These are phyloP conservation scores for Orbilia brochopaga DNA, from an alignment of 2,329 filamentous ascomycete species.

Conservation along the genomic window DNA sequence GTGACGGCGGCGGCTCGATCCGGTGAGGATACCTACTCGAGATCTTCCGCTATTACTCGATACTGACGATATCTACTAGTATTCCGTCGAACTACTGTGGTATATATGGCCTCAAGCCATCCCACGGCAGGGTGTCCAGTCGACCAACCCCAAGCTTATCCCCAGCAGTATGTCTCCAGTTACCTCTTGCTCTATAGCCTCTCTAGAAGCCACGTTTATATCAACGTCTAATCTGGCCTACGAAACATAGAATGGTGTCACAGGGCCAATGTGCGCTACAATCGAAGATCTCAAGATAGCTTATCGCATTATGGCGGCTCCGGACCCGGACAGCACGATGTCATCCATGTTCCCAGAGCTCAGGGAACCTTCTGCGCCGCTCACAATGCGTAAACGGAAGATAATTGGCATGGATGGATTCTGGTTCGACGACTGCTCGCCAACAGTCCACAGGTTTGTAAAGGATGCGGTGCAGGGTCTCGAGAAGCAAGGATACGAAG, in stretches of 20 bases:
- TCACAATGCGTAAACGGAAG: conserved; percentile 60
- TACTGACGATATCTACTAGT: background rate
- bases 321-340: conserved; percentile 68
- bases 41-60: background rate
- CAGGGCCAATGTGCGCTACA: conserved; percentile 76
- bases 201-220: background rate
- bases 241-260: conserved; percentile 62
- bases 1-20: conserved; percentile 76
- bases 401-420: conserved; percentile 72
- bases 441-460: conserved; percentile 67
- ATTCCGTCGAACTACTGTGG: conserved; percentile 76
- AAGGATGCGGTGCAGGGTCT: conserved; percentile 65
- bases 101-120: conserved; percentile 75
- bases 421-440: conserved; percentile 72
- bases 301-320: conserved; percentile 79
- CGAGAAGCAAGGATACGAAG: conserved; percentile 63
- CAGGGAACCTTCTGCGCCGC: conserved; percentile 58
- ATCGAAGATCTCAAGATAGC: conserved; percentile 78
- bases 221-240: background rate
- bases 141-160: conserved; percentile 62
- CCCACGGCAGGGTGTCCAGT: conserved; percentile 69
- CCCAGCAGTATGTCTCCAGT: conserved; percentile 59
- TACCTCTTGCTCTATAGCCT: background rate
- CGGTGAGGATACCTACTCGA: conserved; percentile 57
- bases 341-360: conserved; percentile 70